These are phyloP conservation scores for Ascochyta koolunga DNA, from an alignment of 2,329 filamentous ascomycete species.

Conservation along the genomic window DNA sequence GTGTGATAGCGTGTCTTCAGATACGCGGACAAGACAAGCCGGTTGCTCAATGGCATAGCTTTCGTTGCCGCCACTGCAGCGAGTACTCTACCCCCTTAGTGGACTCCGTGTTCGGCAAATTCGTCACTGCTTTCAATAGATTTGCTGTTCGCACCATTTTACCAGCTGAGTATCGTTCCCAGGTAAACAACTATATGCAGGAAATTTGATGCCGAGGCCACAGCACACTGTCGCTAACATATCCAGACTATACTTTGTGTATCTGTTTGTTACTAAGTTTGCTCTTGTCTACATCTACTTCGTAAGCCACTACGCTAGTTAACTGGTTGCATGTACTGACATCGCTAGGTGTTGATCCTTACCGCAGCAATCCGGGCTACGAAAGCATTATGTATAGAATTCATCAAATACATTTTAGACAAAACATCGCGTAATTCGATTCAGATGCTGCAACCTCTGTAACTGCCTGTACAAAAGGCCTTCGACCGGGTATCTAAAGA, in stretches of 20 bases:
- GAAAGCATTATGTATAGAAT: constrained; percentile 62
- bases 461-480: constrained; percentile 88
- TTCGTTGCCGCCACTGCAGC: constrained; percentile 50
- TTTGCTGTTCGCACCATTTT: constrained; percentile 45
- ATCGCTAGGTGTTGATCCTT: constrained; percentile 48
- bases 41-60: constrained; percentile 39
- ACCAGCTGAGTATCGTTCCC: constrained; percentile 46
- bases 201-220: background rate
- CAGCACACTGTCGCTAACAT: background rate
- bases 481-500: constrained; percentile 83
- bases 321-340: constrained; percentile 8
- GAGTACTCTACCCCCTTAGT: constrained; percentile 57
- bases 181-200: constrained; percentile 47
- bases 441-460: constrained; percentile 92
- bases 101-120: constrained; percentile 60
- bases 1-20: constrained; percentile 39
- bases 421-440: constrained; percentile 61
- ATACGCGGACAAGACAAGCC: constrained; percentile 42
- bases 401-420: constrained; percentile 66
- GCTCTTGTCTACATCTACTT: constrained; percentile 61
- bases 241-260: constrained; percentile 68
- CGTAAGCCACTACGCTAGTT: constrained; percentile 4
- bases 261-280: constrained; percentile 72
- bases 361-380: constrained; percentile 60
- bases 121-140: constrained; percentile 55